Evolutionary conservation across 78 protist species (phyloP).

Genomic region (Anaeramoeba ignava): DNA sequence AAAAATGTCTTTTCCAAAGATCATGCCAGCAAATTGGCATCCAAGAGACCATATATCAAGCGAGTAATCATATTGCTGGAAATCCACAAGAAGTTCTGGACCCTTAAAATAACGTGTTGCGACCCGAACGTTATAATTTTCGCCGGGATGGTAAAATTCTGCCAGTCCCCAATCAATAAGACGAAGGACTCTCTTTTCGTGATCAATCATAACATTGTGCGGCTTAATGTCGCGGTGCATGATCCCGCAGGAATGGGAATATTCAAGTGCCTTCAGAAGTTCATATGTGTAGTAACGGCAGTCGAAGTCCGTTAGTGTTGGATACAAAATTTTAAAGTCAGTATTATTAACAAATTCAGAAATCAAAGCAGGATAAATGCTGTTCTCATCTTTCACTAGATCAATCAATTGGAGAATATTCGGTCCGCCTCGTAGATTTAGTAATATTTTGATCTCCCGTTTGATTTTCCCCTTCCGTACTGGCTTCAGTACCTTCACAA

Average conservation of each 20-base stretch:
- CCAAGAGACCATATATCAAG: slow-evolving; percentile 97
- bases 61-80: slow-evolving; percentile 88
- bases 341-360: slow-evolving; percentile 89
- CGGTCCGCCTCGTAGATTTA: slow-evolving; percentile 84
- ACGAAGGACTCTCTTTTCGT: slow-evolving; percentile 64
- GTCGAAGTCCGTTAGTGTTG: slow-evolving; percentile 78
- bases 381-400: slow-evolving; percentile 84
- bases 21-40: slow-evolving; percentile 94
- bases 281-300: slow-evolving; percentile 89
- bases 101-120: slow-evolving; percentile 98
- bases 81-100: slow-evolving; percentile 90
- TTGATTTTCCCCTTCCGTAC: slow-evolving; percentile 75
- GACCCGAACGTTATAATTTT: slow-evolving; percentile 97
- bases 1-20: slow-evolving; percentile 92
- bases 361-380: slow-evolving; percentile 78
- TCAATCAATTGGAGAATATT: slow-evolving; percentile 88
- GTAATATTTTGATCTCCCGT: slow-evolving; percentile 92
- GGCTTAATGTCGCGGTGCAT: slow-evolving; percentile 87
- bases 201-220: slow-evolving; percentile 98
- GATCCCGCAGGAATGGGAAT: slow-evolving; percentile 81
- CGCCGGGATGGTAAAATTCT: slow-evolving; percentile 91
- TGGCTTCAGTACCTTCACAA: slow-evolving; percentile 58
- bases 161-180: slow-evolving; percentile 98
- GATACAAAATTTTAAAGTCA: slow-evolving; percentile 87
- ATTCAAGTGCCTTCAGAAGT: slow-evolving; percentile 85